These are phyloP conservation scores for Furcasterigmium sp. DNA, from an alignment of 2,329 filamentous ascomycete species.

Conservation along the genomic window DNA sequence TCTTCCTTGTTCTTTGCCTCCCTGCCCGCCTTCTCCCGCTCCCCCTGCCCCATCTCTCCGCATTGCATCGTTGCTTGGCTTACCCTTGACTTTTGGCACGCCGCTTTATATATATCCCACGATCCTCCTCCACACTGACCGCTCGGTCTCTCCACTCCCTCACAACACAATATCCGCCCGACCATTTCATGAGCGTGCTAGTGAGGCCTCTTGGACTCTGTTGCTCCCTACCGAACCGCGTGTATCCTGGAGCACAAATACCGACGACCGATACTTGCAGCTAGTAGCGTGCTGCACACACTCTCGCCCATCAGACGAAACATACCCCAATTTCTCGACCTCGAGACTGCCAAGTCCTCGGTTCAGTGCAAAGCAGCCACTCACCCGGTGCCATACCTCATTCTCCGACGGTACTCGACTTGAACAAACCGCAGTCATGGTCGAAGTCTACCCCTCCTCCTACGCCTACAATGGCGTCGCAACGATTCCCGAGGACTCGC, in stretches of 20 bases:
- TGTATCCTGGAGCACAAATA: no score
- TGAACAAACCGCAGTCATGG: constrained; percentile 18
- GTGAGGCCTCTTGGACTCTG: constrained; percentile 25
- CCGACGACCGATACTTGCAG: no score
- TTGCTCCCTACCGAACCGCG: no score
- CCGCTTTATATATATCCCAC: not conserved
- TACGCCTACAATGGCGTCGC: constrained; percentile 11
- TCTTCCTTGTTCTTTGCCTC: not conserved
- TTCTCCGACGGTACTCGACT: not conserved
- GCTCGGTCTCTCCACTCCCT: constrained; percentile 6
- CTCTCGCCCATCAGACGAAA: constrained; percentile 7
- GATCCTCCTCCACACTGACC: constrained; percentile 6
- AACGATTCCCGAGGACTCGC: constrained; percentile 8
- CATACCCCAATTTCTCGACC: not conserved
- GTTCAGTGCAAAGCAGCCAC: no score
- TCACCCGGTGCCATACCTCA: no score
- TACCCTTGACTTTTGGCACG: no score
- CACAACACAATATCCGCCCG: constrained; percentile 3
- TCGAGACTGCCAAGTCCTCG: no score
- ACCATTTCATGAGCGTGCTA: constrained; percentile 33
- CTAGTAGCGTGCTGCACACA: no score
- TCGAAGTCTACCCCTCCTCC: constrained; percentile 22
- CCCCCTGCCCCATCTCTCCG: not conserved
- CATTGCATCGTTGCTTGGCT: not conserved
- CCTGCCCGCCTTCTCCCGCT: not conserved